phyloP scores from a whole-genome alignment of 73 alveolate genomes.

The Blepharisma japonicum region DNA sequence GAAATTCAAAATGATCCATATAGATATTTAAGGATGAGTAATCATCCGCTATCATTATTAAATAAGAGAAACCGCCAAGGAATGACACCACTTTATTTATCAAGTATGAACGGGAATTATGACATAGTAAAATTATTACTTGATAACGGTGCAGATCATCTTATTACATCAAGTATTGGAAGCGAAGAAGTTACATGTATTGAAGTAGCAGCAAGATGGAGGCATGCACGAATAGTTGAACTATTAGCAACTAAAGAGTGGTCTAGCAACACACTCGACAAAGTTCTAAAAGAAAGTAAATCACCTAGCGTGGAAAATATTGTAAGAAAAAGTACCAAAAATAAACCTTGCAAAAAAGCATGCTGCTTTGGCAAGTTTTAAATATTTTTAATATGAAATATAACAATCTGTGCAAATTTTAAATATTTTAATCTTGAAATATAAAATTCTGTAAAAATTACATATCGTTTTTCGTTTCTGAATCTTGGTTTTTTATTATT shows the following conservation, averaged over 20 bases:
- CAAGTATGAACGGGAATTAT: not conserved
- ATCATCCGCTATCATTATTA: not conserved
- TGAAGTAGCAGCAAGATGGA: conserved; percentile 2
- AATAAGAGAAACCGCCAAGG: not conserved
- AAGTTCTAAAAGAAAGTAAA: not conserved
- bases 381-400: too few relatives aligned
- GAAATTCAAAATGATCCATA: not conserved
- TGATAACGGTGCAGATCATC: not conserved
- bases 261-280: not conserved
- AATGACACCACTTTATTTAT: not conserved
- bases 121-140: not conserved
- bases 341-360: too few relatives aligned
- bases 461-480: too few relatives aligned
- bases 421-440: too few relatives aligned
- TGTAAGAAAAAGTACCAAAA: too few relatives aligned
- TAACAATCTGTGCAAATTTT: too few relatives aligned
- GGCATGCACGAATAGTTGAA: not conserved
- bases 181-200: not conserved
- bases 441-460: too few relatives aligned
- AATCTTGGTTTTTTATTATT: too few relatives aligned
- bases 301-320: too few relatives aligned
- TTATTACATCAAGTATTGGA: not conserved
- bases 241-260: not conserved
- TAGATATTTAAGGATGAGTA: not conserved
- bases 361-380: too few relatives aligned